Percentiles rank a stretch among this genome's conserved stretches.
These are phyloP conservation scores for Paraphaeosphaeria sporulosa DNA, from an alignment of 2,329 filamentous ascomycete species.

Conservation along the genomic window DNA sequence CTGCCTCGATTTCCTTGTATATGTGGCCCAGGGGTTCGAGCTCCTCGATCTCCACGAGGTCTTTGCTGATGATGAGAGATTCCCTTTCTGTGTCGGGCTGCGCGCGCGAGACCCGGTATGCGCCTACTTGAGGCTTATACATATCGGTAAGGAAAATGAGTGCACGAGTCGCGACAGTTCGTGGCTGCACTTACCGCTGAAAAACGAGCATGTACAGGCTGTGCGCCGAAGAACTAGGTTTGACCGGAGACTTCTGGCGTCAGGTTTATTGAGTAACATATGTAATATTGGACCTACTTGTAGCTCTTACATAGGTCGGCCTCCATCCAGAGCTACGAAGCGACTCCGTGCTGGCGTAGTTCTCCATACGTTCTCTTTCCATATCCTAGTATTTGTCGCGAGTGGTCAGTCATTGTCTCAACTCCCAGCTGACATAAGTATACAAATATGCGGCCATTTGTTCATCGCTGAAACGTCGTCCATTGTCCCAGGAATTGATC, in stretches of 20 bases:
- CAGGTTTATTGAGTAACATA: neutral
- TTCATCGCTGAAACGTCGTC: neutral
- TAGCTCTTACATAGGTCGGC: constrained; percentile 16
- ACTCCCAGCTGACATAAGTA: no score
- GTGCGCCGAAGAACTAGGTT: constrained; percentile 11
- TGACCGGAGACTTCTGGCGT: constrained; percentile 7
- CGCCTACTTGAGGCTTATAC: constrained; percentile 15
- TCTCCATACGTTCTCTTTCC: constrained; percentile 4
- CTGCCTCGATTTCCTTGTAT: constrained; percentile 10
- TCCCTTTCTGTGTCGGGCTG: constrained; percentile 10
- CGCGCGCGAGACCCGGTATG: neutral
- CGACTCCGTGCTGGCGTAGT: neutral
- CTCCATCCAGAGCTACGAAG: constrained; percentile 11
- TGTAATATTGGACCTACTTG: neutral
- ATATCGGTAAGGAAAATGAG: neutral
- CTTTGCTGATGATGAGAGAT: constrained; percentile 17
- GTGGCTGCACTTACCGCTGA: constrained; percentile 8
- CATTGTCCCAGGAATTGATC: neutral
- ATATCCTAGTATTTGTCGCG: neutral
- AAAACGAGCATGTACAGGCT: constrained; percentile 17
- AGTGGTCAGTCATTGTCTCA: neutral
- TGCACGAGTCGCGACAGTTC: neutral
- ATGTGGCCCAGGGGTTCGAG: constrained; percentile 12
- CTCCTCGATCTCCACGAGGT: constrained; percentile 15
- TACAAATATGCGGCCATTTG: neutral